Evolutionary conservation across 1,284 basidiomycete species (phyloP).

Genomic region (Tranzscheliella williamsii): DNA sequence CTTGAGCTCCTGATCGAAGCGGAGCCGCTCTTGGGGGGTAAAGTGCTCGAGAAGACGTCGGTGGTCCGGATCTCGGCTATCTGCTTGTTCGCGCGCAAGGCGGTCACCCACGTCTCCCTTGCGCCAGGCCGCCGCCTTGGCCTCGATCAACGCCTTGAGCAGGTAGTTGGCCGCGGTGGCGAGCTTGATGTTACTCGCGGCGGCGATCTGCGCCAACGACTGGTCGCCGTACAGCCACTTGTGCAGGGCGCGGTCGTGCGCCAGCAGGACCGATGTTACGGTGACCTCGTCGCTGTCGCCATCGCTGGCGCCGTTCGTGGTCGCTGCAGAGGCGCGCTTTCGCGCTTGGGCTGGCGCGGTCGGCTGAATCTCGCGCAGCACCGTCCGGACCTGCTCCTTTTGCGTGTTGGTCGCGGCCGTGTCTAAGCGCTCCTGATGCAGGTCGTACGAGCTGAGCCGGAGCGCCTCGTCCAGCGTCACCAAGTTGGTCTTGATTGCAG

Average conservation of each 20-base stretch:
- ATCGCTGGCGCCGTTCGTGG: neutral
- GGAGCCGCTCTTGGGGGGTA: neutral
- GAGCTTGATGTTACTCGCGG: conserved; percentile 12
- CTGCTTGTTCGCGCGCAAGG: too few species aligned
- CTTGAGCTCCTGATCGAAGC: conserved; percentile 7
- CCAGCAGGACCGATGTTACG: conserved; percentile 7
- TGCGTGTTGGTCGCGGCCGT: neutral
- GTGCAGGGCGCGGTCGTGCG: conserved; percentile 21
- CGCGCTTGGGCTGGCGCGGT: neutral
- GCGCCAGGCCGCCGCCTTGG: neutral
- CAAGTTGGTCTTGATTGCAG: neutral
- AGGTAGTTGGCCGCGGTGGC: conserved; percentile 19
- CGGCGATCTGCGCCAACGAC: conserved; percentile 8
- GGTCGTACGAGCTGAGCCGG: conserved; percentile 17
- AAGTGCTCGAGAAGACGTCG: conserved; percentile 7
- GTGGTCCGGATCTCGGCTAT: neutral
- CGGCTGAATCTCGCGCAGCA: conserved; percentile 13
- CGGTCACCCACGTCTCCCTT: neutral
- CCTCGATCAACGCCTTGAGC: conserved; percentile 7
- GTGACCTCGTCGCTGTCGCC: conserved; percentile 9
- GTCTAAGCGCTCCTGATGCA: conserved; percentile 7
- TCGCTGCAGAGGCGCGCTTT: neutral
- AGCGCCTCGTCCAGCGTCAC: conserved; percentile 12
- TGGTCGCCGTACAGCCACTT: conserved; percentile 16
- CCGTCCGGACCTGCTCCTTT: conserved; percentile 2